Evolutionary conservation across 352 stramenopile species (phyloP).

Genomic region (Pythium oligandrum): DNA sequence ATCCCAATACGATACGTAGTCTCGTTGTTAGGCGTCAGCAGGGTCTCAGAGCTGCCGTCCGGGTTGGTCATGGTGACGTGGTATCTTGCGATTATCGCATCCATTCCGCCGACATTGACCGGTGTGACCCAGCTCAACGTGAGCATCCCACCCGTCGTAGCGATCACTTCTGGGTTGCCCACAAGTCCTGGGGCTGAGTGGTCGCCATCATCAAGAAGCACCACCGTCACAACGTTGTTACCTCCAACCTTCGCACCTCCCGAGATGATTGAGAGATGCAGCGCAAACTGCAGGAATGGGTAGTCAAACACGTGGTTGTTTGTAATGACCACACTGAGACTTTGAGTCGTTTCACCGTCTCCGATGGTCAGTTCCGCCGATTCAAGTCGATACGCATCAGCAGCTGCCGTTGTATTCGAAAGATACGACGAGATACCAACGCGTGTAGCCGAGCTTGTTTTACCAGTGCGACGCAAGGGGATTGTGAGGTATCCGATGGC

Average conservation of each 20-base stretch:
- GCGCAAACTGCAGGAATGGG: slow-evolving; percentile 39
- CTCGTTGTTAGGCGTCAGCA: slow-evolving; percentile 29
- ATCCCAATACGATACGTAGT: slow-evolving; percentile 26
- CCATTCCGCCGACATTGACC: slow-evolving; percentile 34
- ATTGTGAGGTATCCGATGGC: slow-evolving; percentile 20
- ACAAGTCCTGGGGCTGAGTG: slow-evolving; percentile 32
- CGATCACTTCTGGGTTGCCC: slow-evolving; percentile 5
- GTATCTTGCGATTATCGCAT: slow-evolving; percentile 38
- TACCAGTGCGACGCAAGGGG: slow-evolving; percentile 24
- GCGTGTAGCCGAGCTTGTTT: slow-evolving; percentile 24
- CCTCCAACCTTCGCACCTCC: slow-evolving; percentile 27
- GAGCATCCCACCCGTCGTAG: slow-evolving; percentile 45
- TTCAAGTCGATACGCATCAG: slow-evolving; percentile 27
- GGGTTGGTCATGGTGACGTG: slow-evolving; percentile 22
- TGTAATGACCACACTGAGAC: slow-evolving; percentile 26
- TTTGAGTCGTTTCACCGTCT: slow-evolving; percentile 22
- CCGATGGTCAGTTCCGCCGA: slow-evolving; percentile 27
- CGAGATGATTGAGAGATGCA: slow-evolving; percentile 21
- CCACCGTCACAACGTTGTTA: slow-evolving; percentile 23
- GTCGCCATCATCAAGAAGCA: slow-evolving; percentile 47
- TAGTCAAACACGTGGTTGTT: slow-evolving; percentile 46
- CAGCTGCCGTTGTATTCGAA: slow-evolving; percentile 16
- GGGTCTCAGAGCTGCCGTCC: not conserved
- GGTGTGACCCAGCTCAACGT: slow-evolving; percentile 32
- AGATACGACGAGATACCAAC: slow-evolving; percentile 21